Percentiles rank a stretch among this genome's conserved stretches.
phyloP scores from a whole-genome alignment of 768 basidiomycete genomes.

The Lactifluus pinguis region DNA sequence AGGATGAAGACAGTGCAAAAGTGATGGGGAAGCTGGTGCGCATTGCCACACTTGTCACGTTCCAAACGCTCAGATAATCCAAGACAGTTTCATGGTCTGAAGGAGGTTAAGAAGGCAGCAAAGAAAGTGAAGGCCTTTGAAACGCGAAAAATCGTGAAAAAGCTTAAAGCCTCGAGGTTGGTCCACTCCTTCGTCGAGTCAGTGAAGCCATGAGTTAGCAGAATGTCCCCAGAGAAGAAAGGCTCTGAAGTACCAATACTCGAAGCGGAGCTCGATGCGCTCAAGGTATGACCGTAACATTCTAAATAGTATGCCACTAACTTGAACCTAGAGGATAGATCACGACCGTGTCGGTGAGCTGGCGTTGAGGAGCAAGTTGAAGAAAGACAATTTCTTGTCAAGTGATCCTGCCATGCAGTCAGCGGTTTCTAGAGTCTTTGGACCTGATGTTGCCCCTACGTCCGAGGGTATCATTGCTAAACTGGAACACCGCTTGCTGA shows the following conservation, averaged over 20 bases:
- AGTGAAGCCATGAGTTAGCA: conserved; percentile 1
- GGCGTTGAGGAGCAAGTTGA: conserved; percentile 63
- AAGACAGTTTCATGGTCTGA: conserved; percentile 62
- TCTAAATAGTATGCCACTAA: background rate
- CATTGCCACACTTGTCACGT: background rate
- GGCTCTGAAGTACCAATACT: conserved; percentile 37
- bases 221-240: conserved; percentile 31
- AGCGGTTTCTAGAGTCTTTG: conserved; percentile 27
- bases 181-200: conserved; percentile 13
- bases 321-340: conserved; percentile 40
- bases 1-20: conserved; percentile 5
- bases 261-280: conserved; percentile 47
- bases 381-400: conserved; percentile 56
- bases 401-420: conserved; percentile 31
- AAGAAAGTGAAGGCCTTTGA: conserved; percentile 81
- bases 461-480: conserved; percentile 43
- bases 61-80: background rate
- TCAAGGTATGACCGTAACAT: conserved; percentile 46
- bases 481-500: conserved; percentile 63
- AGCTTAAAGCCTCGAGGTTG: conserved; percentile 61
- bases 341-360: conserved; percentile 50
- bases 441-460: background rate
- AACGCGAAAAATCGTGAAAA: conserved; percentile 74
- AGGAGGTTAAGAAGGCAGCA: conserved; percentile 62
- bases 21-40: conserved; percentile 13